Evolutionary conservation across 2,329 filamentous ascomycete genomes (phyloP), one percentile per base, ranked within the genome.

Genomic region (Nakataea oryzae): DNA sequence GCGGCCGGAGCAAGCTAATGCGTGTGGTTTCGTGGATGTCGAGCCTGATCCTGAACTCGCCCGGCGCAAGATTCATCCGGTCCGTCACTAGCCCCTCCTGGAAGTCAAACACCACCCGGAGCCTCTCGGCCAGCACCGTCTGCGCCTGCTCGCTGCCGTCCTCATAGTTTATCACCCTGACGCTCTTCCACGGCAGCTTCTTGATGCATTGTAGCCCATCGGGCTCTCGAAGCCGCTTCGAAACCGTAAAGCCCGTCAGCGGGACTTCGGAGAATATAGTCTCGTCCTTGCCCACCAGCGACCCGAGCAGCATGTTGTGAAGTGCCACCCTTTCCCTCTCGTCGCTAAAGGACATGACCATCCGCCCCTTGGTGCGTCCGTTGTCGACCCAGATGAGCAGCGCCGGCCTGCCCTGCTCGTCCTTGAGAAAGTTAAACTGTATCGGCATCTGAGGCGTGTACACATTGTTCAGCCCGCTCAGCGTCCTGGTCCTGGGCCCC

Each of bases 31-130:
- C 81, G 62, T 80, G 78, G 34, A 88, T 82, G 66, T 88, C 85
- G 41, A 91, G 76, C 32, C 84, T 80, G 59, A 92, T 72, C 67
- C 85, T 84, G 67, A 91, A 72, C 73, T 91, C 88, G n/a, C 89
- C 89, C 13, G 87, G 87, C 2, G 81, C 87, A 68, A 96, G 80
- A 67, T 96, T 96, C 70, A 96, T 80, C 50, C 92, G 85, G 74
- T 97, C 93, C 2, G 90, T 91, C 21, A 96, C 78, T 55, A 87
- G 90, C 59, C 91, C 90, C 66, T 87, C 86, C 64, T 88, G 84
- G 66, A 89, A 90, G 63, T 91, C 86, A 34, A 90, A 80, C 61
- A 96, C 82, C 24, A 96, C 80, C 30, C 91, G 85, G 64, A 96
- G 76, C 67, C 83, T 84, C 69, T 95, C 88, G 0, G 91, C 90